These are phyloP conservation scores for Colletotrichum cereale DNA, from an alignment of 2,329 filamentous ascomycete species.

Conservation along the genomic window DNA sequence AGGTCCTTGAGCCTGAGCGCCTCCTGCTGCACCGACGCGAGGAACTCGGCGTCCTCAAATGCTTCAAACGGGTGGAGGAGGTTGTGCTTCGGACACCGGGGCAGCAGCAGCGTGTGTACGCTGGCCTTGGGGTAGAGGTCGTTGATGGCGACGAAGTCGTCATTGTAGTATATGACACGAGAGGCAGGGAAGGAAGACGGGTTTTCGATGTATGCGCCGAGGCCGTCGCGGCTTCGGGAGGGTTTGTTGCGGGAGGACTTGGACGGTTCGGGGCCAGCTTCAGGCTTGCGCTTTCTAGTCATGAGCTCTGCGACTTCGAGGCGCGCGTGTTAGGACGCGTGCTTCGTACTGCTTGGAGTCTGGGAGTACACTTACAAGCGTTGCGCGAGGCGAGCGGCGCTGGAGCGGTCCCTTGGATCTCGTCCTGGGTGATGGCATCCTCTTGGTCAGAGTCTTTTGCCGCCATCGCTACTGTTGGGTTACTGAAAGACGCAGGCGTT, in stretches of 20 bases:
- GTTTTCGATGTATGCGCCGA: constrained; percentile 74
- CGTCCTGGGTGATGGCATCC: constrained; percentile 58
- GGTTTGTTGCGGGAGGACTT: constrained; percentile 45
- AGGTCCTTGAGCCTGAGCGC: constrained; percentile 70
- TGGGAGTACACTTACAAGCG: constrained; percentile 54
- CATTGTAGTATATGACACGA: constrained; percentile 74
- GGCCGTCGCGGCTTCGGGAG: constrained; percentile 68
- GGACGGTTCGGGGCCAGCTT: constrained; percentile 26
- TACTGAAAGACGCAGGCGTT: not conserved
- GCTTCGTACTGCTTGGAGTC: not conserved
- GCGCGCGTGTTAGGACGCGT: not conserved
- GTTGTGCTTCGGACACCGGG: constrained; percentile 73
- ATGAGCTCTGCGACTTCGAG: constrained; percentile 53
- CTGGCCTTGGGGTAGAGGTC: constrained; percentile 89
- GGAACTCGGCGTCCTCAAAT: constrained; percentile 78
- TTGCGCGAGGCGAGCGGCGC: constrained; percentile 49
- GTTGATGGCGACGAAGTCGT: constrained; percentile 79
- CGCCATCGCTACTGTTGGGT: constrained; percentile 42
- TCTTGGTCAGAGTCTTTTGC: constrained; percentile 47
- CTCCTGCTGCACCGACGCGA: constrained; percentile 72
- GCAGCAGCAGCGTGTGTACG: constrained; percentile 89
- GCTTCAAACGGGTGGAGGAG: constrained; percentile 81
- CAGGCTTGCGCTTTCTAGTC: constrained; percentile 52
- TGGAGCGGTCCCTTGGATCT: constrained; percentile 53
- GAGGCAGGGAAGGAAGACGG: constrained; percentile 72